Percentiles rank a stretch among this genome's conserved stretches.
These are phyloP conservation scores for Eimeria maxima DNA, from an alignment of 169 alveolate genomes.

Conservation along the genomic window DNA sequence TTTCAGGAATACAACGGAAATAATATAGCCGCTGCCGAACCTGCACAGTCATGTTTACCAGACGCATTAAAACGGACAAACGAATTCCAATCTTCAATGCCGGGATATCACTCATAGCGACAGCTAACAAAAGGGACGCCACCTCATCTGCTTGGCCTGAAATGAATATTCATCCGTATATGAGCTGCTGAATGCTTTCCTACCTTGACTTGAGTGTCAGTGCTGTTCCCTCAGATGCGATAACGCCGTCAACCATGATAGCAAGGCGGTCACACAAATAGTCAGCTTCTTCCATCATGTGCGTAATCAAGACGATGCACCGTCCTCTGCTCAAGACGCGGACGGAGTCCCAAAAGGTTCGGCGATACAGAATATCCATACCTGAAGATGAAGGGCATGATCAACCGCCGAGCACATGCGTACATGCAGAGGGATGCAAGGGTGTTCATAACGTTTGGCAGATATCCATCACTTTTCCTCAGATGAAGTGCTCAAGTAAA, in stretches of 20 bases:
- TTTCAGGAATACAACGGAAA: background rate
- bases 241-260: slow-evolving; percentile 92
- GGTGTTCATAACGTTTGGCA: background rate
- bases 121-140: background rate
- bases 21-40: slow-evolving; percentile 66
- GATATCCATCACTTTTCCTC: background rate
- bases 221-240: slow-evolving; percentile 92
- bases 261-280: slow-evolving; percentile 86
- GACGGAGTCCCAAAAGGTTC: slow-evolving; percentile 89
- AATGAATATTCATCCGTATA: background rate
- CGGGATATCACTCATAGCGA: background rate
- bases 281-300: slow-evolving; percentile 94
- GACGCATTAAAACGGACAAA: background rate
- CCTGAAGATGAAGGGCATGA: slow-evolving; percentile 88
- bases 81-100: background rate
- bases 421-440: background rate
- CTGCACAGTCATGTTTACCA: slow-evolving; percentile 26
- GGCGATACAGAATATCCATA: slow-evolving; percentile 93
- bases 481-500: background rate
- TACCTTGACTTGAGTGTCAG: slow-evolving; percentile 84
- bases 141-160: background rate
- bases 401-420: background rate
- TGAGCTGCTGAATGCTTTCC: slow-evolving; percentile 82
- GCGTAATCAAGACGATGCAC: slow-evolving; percentile 90
- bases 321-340: slow-evolving; percentile 57